phyloP scores from a whole-genome alignment of 164 flowering plant genomes.

The Akebia trifoliata region DNA sequence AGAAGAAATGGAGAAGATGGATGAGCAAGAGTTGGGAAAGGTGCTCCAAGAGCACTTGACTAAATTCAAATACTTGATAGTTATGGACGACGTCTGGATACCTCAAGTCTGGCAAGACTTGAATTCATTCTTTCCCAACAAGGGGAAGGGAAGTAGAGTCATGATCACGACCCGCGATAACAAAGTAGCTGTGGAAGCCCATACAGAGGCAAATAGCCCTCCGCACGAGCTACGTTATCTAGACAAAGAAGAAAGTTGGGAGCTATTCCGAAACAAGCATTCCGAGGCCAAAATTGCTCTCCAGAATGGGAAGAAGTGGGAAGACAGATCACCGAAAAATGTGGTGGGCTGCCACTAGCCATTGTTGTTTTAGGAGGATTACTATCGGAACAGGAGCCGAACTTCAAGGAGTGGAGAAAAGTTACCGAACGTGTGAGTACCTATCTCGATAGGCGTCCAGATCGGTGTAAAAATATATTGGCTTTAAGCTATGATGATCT shows the following conservation, averaged over 20 bases:
- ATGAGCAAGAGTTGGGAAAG: neutral
- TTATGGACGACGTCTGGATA: neutral
- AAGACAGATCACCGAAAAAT: neutral
- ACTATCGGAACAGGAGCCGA: neutral
- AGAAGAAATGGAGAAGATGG: no score
- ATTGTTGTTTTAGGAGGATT: neutral
- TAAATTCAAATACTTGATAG: neutral
- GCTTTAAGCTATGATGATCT: conserved; percentile 1
- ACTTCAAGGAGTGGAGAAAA: neutral
- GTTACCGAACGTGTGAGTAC: neutral
- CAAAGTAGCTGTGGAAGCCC: neutral
- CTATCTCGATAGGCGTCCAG: neutral
- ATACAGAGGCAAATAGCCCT: neutral
- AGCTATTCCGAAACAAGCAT: neutral
- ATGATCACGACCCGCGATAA: neutral
- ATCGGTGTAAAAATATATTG: neutral
- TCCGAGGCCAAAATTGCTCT: neutral
- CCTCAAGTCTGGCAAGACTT: conserved; percentile 2
- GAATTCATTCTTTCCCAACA: neutral
- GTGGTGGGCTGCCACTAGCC: neutral
- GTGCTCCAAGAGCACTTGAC: neutral
- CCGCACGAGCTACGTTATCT: neutral
- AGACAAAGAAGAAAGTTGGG: neutral
- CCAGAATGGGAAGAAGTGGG: neutral
- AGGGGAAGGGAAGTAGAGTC: neutral